These are phyloP conservation scores for Fusarium sarcochroum DNA, from an alignment of 2,329 filamentous ascomycete genomes.

Conservation along the genomic window DNA sequence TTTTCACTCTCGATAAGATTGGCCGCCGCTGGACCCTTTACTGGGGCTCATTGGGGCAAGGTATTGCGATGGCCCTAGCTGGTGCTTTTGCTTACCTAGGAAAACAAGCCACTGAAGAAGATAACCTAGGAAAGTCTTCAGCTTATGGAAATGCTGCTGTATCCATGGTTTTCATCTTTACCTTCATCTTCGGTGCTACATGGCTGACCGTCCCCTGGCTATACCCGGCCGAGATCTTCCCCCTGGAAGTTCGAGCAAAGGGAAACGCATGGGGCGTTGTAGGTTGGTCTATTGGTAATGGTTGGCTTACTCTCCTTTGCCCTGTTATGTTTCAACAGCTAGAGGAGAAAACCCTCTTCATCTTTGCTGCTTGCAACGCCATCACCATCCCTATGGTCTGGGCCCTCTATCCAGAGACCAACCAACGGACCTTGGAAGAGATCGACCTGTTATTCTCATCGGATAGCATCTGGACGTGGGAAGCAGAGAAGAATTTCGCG, in stretches of 20 bases:
- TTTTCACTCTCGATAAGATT: conserved; percentile 78
- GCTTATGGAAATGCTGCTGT: conserved; percentile 75
- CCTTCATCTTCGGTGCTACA: conserved; percentile 58
- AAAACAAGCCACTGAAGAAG: conserved; percentile 61
- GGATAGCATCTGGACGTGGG: conserved; percentile 77
- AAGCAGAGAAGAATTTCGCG: conserved; percentile 73
- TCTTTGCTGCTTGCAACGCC: conserved; percentile 78
- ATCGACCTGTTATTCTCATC: conserved; percentile 81
- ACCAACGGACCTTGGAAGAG: conserved; percentile 80
- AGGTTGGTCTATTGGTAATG: conserved; percentile 82
- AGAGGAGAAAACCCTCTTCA: conserved; percentile 78
- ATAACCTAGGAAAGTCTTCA: conserved; percentile 60
- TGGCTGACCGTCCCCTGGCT: conserved; percentile 71
- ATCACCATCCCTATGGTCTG: conserved; percentile 78
- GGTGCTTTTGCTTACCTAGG: conserved; percentile 67
- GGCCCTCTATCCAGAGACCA: conserved; percentile 81
- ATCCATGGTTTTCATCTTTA: conserved; percentile 75
- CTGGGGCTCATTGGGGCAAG: conserved; percentile 75
- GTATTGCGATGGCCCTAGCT: conserved; percentile 76
- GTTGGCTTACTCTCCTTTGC: conserved; percentile 69
- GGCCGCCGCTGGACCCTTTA: conserved; percentile 78
- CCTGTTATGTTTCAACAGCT: conserved; percentile 56
- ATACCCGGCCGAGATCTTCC: conserved; percentile 81
- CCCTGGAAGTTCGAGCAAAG: conserved; percentile 77
- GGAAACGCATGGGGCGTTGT: conserved; percentile 84